phyloP scores from a whole-genome alignment of 768 basidiomycete species.

The Leccinum barrowsii region DNA sequence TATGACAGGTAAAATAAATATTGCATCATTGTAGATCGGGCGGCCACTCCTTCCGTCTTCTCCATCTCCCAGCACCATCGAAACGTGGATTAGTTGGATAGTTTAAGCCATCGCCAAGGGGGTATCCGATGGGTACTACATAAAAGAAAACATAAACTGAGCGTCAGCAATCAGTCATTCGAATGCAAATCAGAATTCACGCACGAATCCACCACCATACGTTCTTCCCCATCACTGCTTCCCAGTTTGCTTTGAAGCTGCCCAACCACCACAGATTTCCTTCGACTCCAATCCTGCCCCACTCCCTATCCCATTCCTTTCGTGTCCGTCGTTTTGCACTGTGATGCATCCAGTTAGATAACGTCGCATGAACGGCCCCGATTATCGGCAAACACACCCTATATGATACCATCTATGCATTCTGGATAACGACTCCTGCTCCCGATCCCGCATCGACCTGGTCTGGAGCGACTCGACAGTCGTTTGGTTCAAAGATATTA shows the following conservation, averaged over 20 bases:
- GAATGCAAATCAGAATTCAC: slow-evolving; percentile 28
- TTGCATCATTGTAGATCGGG: slow-evolving; percentile 49
- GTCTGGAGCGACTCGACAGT: slow-evolving; percentile 76
- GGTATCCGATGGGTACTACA: slow-evolving; percentile 51
- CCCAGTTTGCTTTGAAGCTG: slow-evolving; percentile 60
- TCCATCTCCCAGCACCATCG: slow-evolving; percentile 63
- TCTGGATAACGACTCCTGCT: slow-evolving; percentile 45
- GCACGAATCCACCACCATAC: slow-evolving; percentile 76
- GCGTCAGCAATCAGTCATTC: neutral
- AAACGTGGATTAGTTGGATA: slow-evolving; percentile 75
- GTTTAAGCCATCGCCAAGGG: slow-evolving; percentile 53
- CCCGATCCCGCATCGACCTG: slow-evolving; percentile 61
- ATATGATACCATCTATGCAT: slow-evolving; percentile 54
- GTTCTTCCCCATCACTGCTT: slow-evolving; percentile 73
- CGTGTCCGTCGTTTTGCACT: slow-evolving; percentile 49
- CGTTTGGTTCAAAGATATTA: slow-evolving; percentile 63
- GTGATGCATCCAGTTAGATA: slow-evolving; percentile 4
- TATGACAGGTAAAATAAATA: neutral
- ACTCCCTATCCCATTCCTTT: slow-evolving; percentile 70
- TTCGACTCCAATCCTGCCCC: slow-evolving; percentile 71
- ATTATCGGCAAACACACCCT: slow-evolving; percentile 38
- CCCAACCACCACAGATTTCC: slow-evolving; percentile 89
- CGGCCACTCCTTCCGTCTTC: slow-evolving; percentile 69
- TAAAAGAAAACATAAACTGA: slow-evolving; percentile 1
- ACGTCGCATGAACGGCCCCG: neutral